phyloP scores from a whole-genome alignment of 108 stramenopile genomes.

The Skeletonema marinoi region DNA sequence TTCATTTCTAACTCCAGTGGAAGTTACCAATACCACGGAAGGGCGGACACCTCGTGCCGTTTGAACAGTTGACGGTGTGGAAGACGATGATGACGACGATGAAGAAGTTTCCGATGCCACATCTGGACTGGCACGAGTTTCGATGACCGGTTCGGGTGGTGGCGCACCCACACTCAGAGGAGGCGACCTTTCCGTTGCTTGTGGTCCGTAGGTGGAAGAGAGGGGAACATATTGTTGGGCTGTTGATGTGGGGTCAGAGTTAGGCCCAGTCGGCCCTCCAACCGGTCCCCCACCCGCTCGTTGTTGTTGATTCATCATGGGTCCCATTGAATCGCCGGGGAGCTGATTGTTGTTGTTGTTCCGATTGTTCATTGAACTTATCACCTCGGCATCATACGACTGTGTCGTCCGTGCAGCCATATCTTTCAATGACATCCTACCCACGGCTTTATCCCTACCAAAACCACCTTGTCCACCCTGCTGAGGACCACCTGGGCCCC shows the following conservation, averaged over 20 bases:
- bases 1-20: slow-evolving; percentile 52
- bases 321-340: too few relatives aligned
- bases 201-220: slow-evolving; percentile 22
- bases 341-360: neutral
- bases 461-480: neutral
- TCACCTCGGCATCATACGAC: slow-evolving; percentile 35
- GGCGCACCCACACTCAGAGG: slow-evolving; percentile 17
- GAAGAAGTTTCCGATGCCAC: too few relatives aligned
- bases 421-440: slow-evolving; percentile 35
- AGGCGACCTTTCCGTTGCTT: slow-evolving; percentile 18
- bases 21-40: slow-evolving; percentile 53
- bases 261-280: neutral
- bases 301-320: too few relatives aligned
- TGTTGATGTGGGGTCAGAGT: slow-evolving; percentile 17
- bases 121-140: slow-evolving; percentile 9
- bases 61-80: slow-evolving; percentile 20
- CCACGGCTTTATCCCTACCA: slow-evolving; percentile 30
- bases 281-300: slow-evolving; percentile 2
- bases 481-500: too few relatives aligned
- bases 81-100: too few relatives aligned
- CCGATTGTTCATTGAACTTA: slow-evolving; percentile 37
- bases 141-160: slow-evolving; percentile 1
- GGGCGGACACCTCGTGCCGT: slow-evolving; percentile 40
- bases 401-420: slow-evolving; percentile 30
- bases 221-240: slow-evolving; percentile 33